Evolutionary conservation across 2,329 filamentous ascomycete species (phyloP).

Genomic region (Diaporthe eres): DNA sequence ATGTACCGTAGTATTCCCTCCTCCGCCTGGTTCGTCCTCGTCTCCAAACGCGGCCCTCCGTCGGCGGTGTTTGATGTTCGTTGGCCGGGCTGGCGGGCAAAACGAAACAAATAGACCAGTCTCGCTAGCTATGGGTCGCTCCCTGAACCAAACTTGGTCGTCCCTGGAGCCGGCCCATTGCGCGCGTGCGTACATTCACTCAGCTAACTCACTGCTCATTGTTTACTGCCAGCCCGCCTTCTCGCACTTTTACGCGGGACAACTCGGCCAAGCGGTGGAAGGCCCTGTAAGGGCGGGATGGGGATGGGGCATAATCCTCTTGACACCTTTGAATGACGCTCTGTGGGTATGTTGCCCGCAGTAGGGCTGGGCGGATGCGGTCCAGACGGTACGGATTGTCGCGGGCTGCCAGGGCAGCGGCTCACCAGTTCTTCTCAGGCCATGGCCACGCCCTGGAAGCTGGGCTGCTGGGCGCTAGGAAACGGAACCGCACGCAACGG

Average conservation of each 20-base stretch:
- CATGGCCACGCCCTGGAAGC: background rate
- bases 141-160: background rate
- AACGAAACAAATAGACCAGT: conserved; percentile 27
- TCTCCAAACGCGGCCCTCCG: background rate
- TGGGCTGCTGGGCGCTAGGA: background rate
- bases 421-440: conserved; percentile 8
- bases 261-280: conserved; percentile 18
- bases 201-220: background rate
- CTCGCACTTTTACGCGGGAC: conserved; percentile 36
- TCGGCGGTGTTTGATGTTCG: conserved; percentile 21
- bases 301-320: background rate
- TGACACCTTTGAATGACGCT: conserved; percentile 8
- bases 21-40: background rate
- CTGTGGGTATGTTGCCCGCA: conserved; percentile 18
- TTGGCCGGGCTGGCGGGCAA: background rate
- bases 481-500: conserved; percentile 22
- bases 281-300: background rate
- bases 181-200: background rate
- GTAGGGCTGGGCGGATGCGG: conserved; percentile 22
- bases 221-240: background rate
- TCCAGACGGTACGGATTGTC: background rate
- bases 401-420: background rate
- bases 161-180: background rate
- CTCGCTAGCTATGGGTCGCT: conserved; percentile 8
- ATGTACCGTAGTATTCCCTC: background rate